Evolutionary conservation across 768 basidiomycete genomes (phyloP).

Genomic region (Pulveroboletus sp.): DNA sequence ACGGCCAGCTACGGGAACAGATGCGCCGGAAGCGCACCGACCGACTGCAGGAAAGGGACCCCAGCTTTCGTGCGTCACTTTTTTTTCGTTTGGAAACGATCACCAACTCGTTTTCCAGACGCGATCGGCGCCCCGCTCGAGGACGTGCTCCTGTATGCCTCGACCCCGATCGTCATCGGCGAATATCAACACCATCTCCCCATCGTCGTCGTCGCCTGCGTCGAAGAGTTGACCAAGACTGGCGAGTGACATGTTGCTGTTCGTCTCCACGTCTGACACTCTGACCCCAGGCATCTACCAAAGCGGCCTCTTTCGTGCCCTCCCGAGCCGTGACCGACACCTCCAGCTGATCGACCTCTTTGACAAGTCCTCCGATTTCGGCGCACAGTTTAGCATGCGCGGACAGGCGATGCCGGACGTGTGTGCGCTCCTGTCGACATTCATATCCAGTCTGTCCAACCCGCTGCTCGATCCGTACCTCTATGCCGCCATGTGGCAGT

Average conservation of each 20-base stretch:
- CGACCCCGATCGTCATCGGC: constrained; percentile 31
- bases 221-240: constrained; percentile 47
- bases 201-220: constrained; percentile 36
- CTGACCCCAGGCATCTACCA: constrained; percentile 38
- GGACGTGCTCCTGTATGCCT: constrained; percentile 32
- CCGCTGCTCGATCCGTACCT: constrained; percentile 43
- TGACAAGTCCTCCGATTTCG: constrained; percentile 29
- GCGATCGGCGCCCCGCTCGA: constrained; percentile 36
- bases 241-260: constrained; percentile 20
- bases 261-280: neutral
- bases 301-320: constrained; percentile 39
- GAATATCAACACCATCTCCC: constrained; percentile 39
- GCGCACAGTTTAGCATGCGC: constrained; percentile 26
- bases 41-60: constrained; percentile 19
- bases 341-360: constrained; percentile 37
- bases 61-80: constrained; percentile 25
- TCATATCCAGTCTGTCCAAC: constrained; percentile 44
- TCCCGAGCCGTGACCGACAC: constrained; percentile 40
- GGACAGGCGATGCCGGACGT: constrained; percentile 40
- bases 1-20: constrained; percentile 24
- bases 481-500: constrained; percentile 40
- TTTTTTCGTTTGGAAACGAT: too few relatives aligned
- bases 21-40: constrained; percentile 17
- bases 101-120: too few relatives aligned
- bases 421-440: constrained; percentile 44